A percentile compares a stretch with the other conserved stretches of the same genome.
These are phyloP conservation scores for Carex sylvatica DNA, from an alignment of 202 grass and related monocot species.

Conservation along the genomic window DNA sequence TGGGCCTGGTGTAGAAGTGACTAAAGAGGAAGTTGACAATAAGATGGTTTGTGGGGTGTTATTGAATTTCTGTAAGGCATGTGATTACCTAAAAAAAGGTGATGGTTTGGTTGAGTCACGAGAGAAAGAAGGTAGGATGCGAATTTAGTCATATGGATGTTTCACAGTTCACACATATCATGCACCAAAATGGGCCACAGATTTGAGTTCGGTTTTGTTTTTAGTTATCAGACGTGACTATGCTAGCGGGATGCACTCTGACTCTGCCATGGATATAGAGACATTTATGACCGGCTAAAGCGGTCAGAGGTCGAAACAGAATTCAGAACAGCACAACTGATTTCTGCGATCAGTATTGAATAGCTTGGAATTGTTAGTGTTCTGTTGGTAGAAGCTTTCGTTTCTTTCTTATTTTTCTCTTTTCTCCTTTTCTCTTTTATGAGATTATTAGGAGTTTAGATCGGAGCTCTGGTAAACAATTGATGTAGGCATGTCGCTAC, in stretches of 20 bases:
- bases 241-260: not conserved
- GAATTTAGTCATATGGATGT: not conserved
- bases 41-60: not conserved
- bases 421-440: not conserved
- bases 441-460: not conserved
- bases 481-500: not conserved
- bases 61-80: conserved; percentile 5
- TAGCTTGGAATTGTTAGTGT: too few species aligned
- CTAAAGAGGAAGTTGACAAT: conserved; percentile 12
- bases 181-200: conserved; percentile 19
- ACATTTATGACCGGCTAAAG: not conserved
- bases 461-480: not conserved
- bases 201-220: conserved; percentile 2
- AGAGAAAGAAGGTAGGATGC: conserved; percentile 11
- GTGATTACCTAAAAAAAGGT: conserved; percentile 15
- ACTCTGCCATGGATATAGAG: not conserved
- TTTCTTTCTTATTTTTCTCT: not conserved
- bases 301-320: conserved; percentile 1
- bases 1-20: conserved; percentile 13
- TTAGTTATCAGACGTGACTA: conserved; percentile 2
- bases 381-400: conserved; percentile 21
- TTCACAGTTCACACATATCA: not conserved
- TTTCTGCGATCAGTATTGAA: not conserved
- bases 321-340: not conserved
- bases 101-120: conserved; percentile 35